phyloP scores from a whole-genome alignment of 2,329 filamentous ascomycete species.

The Biscogniauxia mediterranea region DNA sequence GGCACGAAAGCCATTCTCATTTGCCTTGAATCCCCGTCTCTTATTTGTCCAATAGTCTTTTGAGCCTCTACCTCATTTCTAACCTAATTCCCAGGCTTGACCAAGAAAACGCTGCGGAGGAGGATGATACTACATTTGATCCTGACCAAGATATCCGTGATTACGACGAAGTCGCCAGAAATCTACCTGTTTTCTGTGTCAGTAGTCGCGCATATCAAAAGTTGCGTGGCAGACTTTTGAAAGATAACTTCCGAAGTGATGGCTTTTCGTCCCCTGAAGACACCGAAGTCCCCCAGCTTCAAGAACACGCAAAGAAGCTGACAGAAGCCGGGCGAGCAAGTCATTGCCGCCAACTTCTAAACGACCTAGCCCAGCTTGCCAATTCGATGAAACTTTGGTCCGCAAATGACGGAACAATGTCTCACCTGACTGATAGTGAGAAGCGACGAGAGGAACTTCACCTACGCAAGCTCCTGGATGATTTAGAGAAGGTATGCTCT shows the following conservation, averaged over 20 bases:
- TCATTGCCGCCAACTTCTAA: conserved; percentile 49
- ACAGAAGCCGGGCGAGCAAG: conserved; percentile 43
- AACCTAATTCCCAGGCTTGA: conserved; percentile 42
- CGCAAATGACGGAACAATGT: conserved; percentile 7
- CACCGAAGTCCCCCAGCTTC: conserved; percentile 59
- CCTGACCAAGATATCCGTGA: conserved; percentile 54
- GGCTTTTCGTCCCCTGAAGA: conserved; percentile 53
- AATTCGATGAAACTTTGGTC: conserved; percentile 45
- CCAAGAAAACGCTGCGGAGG: conserved; percentile 48
- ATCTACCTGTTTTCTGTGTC: conserved; percentile 63
- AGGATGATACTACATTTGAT: conserved; percentile 54
- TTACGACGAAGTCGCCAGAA: conserved; percentile 54
- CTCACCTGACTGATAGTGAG: conserved; percentile 16
- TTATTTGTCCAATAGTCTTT: not conserved
- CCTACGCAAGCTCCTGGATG: conserved; percentile 18
- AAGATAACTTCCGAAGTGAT: conserved; percentile 46
- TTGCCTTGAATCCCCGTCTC: not conserved
- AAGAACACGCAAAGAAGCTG: conserved; percentile 56
- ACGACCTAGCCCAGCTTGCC: conserved; percentile 47
- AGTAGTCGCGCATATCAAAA: conserved; percentile 63
- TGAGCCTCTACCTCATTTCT: not conserved
- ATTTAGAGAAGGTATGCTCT: conserved; percentile 24
- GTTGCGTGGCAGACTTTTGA: conserved; percentile 51
- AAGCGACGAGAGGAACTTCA: conserved; percentile 17
- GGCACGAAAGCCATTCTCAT: not conserved